Base-by-base conservation (phyloP, 2,329 filamentous ascomycete genomes). In the Xylariomycetidae sp. region DNA sequence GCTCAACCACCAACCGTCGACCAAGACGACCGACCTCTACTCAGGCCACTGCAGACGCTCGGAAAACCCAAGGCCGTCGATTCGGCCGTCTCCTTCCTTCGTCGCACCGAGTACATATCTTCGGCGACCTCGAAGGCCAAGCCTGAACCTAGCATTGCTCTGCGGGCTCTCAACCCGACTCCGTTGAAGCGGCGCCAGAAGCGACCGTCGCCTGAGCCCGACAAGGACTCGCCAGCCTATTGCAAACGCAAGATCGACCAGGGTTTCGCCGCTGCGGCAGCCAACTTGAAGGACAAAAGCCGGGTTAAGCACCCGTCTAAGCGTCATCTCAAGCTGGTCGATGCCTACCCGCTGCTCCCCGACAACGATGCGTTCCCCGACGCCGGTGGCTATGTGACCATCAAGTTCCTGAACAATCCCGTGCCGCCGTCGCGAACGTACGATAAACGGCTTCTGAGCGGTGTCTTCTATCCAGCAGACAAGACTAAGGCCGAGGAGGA, bases 101-200 rank as follows among this genome's bases (percentile, higher is more conserved):
- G 92, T 37, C 79, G 90, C 52, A 96, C 92, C 35, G 92, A 98
- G 60, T 96, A 96, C 64, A 95, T 95, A 53, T 85, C 85, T 9
- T 76, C 74, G 4, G 63, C 66, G 15, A 65, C 64, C 19, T 55
- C 66, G 5, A 77, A 76, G 52, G 54, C 52, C 13, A 59, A 60
- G 19, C 62, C 63, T 37, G 70, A 75, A 31, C 68, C 69, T 0
- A 70, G 68, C 18, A n/a, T n/a, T n/a, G 71, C 70, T 17, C 70
- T 74, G 4, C 71, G 72, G 40, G 65, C 65, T 19, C 59, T 72
- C 31, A 63, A 71, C 23, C 57, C 66, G 45, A 48, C 50, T 9
- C 47, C 53, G 50, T 53, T 54, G 15, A 64, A 60, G 43, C 65
- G 63, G 14, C 53, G 61, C 17, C 53, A 60, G 36, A 71, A 70